These are phyloP conservation scores for Apophysomyces variabilis DNA, from an alignment of 371 early-diverging fungal species.

Conservation along the genomic window DNA sequence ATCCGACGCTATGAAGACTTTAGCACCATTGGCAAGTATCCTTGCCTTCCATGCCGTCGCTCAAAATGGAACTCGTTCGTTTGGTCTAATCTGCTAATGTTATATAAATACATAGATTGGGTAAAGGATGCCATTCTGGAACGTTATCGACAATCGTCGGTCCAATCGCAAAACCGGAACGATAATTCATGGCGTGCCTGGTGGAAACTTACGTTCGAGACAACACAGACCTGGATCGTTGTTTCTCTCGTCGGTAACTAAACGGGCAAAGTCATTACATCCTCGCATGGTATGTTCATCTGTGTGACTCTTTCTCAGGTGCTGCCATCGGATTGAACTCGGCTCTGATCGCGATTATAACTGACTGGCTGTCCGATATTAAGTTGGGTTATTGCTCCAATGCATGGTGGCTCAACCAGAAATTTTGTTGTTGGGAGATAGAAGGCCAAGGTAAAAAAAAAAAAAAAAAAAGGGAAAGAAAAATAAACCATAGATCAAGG, in stretches of 20 bases:
- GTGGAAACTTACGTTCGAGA: constrained; percentile 70
- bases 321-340: constrained; percentile 84
- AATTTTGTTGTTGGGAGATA: constrained; percentile 95
- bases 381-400: constrained; percentile 86
- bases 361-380: constrained; percentile 85
- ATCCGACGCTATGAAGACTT: constrained; percentile 85
- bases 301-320: constrained; percentile 44
- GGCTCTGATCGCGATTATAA: constrained; percentile 85
- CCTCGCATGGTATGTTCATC: background rate
- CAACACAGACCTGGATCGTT: constrained; percentile 88
- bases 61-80: no score
- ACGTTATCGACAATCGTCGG: constrained; percentile 66
- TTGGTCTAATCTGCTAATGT: no score
- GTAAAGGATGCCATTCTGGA: constrained; percentile 86
- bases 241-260: constrained; percentile 72
- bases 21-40: constrained; percentile 70
- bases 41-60: background rate
- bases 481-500: no score
- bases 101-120: constrained; percentile 69
- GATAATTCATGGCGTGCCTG: constrained; percentile 65
- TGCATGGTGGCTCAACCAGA: constrained; percentile 94
- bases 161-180: constrained; percentile 53
- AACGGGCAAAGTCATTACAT: background rate
- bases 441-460: constrained; percentile 51
- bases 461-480: background rate